Evolutionary conservation across 352 stramenopile genomes (phyloP).

Genomic region (Pythium myriotylum): DNA sequence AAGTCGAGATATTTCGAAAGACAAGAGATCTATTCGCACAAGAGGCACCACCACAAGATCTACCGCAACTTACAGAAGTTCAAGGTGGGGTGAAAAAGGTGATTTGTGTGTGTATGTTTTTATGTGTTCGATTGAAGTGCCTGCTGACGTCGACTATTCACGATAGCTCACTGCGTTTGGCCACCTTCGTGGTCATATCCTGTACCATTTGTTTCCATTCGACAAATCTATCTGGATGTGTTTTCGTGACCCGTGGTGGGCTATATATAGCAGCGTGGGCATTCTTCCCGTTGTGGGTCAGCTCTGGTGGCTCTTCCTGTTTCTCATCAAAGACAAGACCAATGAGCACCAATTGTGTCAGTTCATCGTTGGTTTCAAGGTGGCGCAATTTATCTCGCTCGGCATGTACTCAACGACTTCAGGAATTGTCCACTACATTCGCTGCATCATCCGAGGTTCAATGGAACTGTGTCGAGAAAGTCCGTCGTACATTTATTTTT

Average conservation of each 20-base stretch:
- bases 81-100: conserved; percentile 16
- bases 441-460: conserved; percentile 64
- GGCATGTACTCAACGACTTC: conserved; percentile 72
- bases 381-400: conserved; percentile 89
- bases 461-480: conserved; percentile 60
- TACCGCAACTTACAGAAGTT: conserved; percentile 6
- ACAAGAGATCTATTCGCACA: conserved; percentile 74
- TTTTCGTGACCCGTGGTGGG: conserved; percentile 83
- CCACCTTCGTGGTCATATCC: conserved; percentile 65
- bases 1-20: conserved; percentile 88
- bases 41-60: conserved; percentile 18
- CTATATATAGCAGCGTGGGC: conserved; percentile 75
- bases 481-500: conserved; percentile 14
- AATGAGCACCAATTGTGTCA: conserved; percentile 93
- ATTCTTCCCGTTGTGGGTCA: conserved; percentile 85
- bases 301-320: conserved; percentile 91
- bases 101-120: too few species aligned
- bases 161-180: conserved; percentile 41
- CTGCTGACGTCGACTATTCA: neutral
- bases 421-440: conserved; percentile 71
- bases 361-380: conserved; percentile 92
- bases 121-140: too few species aligned
- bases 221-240: conserved; percentile 89
- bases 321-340: conserved; percentile 91
- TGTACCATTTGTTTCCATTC: conserved; percentile 89